phyloP scores from a whole-genome alignment of 2,329 filamentous ascomycete genomes.

The Metarhizium humberi region DNA sequence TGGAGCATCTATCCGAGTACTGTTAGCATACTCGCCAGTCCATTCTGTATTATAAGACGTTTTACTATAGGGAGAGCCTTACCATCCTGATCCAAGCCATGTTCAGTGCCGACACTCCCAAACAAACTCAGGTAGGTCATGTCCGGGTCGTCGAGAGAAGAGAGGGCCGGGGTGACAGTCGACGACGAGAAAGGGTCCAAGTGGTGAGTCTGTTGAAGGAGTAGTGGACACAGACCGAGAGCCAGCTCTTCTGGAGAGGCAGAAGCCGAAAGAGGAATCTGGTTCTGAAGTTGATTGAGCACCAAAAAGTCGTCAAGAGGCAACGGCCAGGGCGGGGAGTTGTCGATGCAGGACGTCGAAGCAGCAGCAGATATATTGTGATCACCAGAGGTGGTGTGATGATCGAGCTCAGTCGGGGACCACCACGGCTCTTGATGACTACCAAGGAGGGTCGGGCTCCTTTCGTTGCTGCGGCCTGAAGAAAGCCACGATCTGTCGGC shows the following conservation, averaged over 20 bases:
- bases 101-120: not conserved
- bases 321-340: not conserved
- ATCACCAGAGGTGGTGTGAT: not conserved
- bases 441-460: slow-evolving; percentile 9
- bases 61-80: not conserved
- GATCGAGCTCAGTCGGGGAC: slow-evolving; percentile 3
- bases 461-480: slow-evolving; percentile 11
- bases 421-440: slow-evolving; percentile 5
- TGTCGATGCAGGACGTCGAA: not conserved
- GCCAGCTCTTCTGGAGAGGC: not conserved
- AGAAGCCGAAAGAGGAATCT: not conserved
- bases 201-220: not conserved
- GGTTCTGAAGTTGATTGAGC: not conserved
- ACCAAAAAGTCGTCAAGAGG: not conserved
- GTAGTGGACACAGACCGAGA: not conserved
- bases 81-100: slow-evolving; percentile 1
- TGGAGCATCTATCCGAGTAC: not conserved
- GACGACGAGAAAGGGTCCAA: not conserved
- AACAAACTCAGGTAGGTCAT: slow-evolving; percentile 4
- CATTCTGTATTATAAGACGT: not conserved
- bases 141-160: slow-evolving; percentile 1
- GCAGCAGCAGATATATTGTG: not conserved
- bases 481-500: slow-evolving; percentile 2
- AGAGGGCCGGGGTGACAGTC: not conserved
- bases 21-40: not conserved